phyloP scores from a whole-genome alignment of 192 early-diverging fungal species.

The Backusella psychrophila region DNA sequence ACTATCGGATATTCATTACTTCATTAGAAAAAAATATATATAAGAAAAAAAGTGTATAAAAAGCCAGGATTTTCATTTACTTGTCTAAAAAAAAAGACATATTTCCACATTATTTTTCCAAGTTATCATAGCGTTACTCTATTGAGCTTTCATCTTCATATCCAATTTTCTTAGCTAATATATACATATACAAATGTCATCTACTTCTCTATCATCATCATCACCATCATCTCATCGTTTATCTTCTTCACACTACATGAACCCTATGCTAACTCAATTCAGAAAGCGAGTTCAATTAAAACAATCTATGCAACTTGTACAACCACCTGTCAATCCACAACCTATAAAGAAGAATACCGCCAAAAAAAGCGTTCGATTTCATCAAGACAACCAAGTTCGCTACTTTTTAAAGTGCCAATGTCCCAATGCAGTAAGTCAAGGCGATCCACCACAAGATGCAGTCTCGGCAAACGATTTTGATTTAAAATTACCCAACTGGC shows the following conservation, averaged over 20 bases:
- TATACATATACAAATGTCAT: background rate
- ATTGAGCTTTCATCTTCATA: background rate
- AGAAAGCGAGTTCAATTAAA: background rate
- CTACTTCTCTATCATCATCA: background rate
- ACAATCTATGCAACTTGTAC: background rate
- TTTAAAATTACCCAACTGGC: constrained; percentile 30
- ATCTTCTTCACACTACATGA: constrained; percentile 7
- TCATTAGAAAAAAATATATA: background rate
- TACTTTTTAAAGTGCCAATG: constrained; percentile 70
- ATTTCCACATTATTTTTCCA: background rate
- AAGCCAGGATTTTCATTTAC: background rate
- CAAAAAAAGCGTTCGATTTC: constrained; percentile 66
- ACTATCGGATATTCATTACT: background rate
- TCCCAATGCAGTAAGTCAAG: constrained; percentile 46
- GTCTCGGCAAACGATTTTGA: constrained; percentile 22
- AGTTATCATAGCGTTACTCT: too few species aligned
- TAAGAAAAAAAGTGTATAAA: background rate
- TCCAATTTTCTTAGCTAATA: background rate
- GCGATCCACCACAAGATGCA: constrained; percentile 35
- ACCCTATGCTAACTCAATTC: constrained; percentile 2
- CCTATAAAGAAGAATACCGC: background rate
- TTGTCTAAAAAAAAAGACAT: background rate
- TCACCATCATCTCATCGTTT: background rate
- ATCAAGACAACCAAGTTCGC: constrained; percentile 65
- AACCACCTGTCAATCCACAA: background rate